A percentile compares a stretch with the other conserved stretches of the same genome.
Evolutionary conservation across 495 filamentous ascomycete species (phyloP).

Genomic region (Chaetomium cochliodes): DNA sequence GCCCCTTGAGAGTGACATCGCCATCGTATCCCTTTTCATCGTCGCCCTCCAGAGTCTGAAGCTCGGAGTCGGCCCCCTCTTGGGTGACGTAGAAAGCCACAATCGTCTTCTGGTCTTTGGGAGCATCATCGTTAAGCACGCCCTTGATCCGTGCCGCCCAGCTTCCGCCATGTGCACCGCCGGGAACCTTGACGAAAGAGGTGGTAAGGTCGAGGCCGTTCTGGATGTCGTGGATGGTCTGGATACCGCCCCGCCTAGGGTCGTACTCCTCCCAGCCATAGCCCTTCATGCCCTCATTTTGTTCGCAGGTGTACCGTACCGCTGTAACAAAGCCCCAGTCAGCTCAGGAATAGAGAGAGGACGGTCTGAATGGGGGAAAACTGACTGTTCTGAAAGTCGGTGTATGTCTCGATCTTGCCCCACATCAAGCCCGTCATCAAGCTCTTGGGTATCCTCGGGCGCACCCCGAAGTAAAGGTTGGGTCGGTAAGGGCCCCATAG

Average conservation of each 20-base stretch:
- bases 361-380: conserved; percentile 19
- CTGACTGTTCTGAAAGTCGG: conserved; percentile 76
- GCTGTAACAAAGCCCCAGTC: conserved; percentile 46
- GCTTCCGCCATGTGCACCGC: conserved; percentile 80
- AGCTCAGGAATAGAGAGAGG: neutral
- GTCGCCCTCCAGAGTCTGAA: conserved; percentile 57
- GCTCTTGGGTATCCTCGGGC: conserved; percentile 83
- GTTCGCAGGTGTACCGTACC: conserved; percentile 92
- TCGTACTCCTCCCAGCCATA: conserved; percentile 99
- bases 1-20: conserved; percentile 73
- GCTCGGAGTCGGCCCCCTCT: conserved; percentile 63
- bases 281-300: conserved; percentile 88
- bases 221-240: conserved; percentile 83
- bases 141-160: conserved; percentile 92
- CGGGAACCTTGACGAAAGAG: conserved; percentile 88
- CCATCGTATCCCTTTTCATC: conserved; percentile 59
- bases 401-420: conserved; percentile 80
- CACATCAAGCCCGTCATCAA: conserved; percentile 84
- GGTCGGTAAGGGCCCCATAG: conserved; percentile 97
- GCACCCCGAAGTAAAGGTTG: conserved; percentile 92
- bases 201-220: conserved; percentile 90
- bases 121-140: conserved; percentile 65
- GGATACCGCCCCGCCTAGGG: conserved; percentile 75
- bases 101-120: conserved; percentile 64
- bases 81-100: conserved; percentile 77